phyloP scores from a whole-genome alignment of 2,329 filamentous ascomycete genomes.

The Trichophyton mentagrophytes region DNA sequence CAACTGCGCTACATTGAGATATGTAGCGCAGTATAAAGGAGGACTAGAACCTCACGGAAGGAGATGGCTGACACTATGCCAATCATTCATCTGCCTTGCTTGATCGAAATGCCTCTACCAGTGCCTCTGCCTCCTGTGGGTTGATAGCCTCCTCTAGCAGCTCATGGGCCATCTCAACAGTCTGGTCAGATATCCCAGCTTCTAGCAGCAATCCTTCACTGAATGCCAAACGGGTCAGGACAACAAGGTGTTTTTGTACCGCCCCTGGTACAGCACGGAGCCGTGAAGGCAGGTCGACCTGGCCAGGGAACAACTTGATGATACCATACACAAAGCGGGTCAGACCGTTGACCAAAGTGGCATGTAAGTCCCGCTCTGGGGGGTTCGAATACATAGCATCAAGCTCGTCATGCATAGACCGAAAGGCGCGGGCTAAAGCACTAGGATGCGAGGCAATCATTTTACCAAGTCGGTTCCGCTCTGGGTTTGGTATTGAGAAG shows the following conservation, averaged over 20 bases:
- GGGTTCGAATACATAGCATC: conserved; percentile 44
- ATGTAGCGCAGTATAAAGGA: background rate
- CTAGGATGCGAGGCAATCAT: conserved; percentile 56
- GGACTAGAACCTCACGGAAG: background rate
- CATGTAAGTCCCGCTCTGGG: conserved; percentile 35
- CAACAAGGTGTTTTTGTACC: conserved; percentile 69
- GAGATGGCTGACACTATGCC: background rate
- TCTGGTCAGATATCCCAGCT: conserved; percentile 60
- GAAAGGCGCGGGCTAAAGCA: conserved; percentile 61
- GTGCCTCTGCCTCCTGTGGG: conserved; percentile 59
- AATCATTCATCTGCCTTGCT: conserved; percentile 21
- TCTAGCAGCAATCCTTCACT: conserved; percentile 69
- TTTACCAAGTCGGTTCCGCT: conserved; percentile 42
- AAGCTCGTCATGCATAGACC: conserved; percentile 62
- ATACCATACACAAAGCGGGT: conserved; percentile 51
- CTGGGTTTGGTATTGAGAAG: conserved; percentile 34
- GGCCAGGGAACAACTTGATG: conserved; percentile 46
- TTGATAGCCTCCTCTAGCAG: conserved; percentile 70
- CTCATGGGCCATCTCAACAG: conserved; percentile 67
- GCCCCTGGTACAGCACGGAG: conserved; percentile 57
- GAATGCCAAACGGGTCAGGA: conserved; percentile 73
- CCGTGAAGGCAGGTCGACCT: conserved; percentile 58
- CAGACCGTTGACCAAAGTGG: conserved; percentile 45
- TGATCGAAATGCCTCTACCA: conserved; percentile 37
- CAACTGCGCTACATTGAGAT: too few relatives aligned